These are phyloP conservation scores for Arthrobotrys pseudoclavata DNA, from an alignment of 2,329 filamentous ascomycete species.

Conservation along the genomic window DNA sequence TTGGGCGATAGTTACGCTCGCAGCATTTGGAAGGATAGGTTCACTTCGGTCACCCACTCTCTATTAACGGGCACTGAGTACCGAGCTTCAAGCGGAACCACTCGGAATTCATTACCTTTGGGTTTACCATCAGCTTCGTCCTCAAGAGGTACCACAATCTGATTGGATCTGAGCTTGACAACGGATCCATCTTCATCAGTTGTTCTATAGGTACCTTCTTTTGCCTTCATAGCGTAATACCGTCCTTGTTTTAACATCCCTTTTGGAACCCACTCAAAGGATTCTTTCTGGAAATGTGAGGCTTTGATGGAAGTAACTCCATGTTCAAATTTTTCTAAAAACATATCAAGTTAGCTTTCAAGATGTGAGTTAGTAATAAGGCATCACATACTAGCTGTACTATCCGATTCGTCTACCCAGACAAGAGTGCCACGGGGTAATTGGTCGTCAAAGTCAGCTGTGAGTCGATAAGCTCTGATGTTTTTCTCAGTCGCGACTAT, in stretches of 20 bases:
- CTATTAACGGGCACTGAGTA: slow-evolving; percentile 45
- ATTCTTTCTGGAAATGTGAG: slow-evolving; percentile 21
- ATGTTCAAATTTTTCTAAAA: slow-evolving; percentile 40
- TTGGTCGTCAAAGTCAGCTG: slow-evolving; percentile 18
- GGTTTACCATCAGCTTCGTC: slow-evolving; percentile 23
- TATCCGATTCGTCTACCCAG: slow-evolving; percentile 50
- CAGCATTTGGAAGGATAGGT: slow-evolving; percentile 36
- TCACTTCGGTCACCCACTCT: slow-evolving; percentile 50
- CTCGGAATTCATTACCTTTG: slow-evolving; percentile 17
- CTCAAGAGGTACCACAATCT: slow-evolving; percentile 48
- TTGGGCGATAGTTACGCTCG: background rate
- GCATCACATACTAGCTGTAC: slow-evolving; percentile 33
- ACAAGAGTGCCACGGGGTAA: slow-evolving; percentile 48
- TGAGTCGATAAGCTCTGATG: slow-evolving; percentile 45
- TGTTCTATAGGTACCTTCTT: slow-evolving; percentile 31
- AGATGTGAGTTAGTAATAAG: background rate
- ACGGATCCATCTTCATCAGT: slow-evolving; percentile 34
- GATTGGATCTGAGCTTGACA: slow-evolving; percentile 39
- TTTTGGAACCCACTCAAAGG: slow-evolving; percentile 46
- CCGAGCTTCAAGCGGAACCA: slow-evolving; percentile 36
- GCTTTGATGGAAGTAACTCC: slow-evolving; percentile 25
- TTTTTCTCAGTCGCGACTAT: slow-evolving; percentile 24
- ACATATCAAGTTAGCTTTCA: slow-evolving; percentile 8
- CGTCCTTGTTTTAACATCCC: slow-evolving; percentile 49
- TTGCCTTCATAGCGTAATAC: slow-evolving; percentile 54